Conservation (phyloP, 768 basidiomycete genomes). For the Hericium erinaceus region DNA sequence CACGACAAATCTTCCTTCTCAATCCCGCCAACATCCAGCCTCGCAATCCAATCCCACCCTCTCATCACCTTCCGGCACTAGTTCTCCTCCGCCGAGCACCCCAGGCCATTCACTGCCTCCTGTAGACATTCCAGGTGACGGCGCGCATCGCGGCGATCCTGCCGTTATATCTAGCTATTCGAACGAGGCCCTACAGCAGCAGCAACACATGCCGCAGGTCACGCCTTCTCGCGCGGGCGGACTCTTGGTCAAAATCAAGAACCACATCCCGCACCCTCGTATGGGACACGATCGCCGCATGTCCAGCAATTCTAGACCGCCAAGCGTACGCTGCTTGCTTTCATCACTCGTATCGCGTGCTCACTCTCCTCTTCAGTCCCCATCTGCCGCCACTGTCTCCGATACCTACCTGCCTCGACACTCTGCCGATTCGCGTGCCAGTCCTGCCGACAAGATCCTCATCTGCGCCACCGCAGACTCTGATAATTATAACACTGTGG, state of each 20-base stretch:
- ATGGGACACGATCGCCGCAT: constrained; percentile 16
- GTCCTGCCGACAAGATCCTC: constrained; percentile 23
- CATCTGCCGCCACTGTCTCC: constrained; percentile 14
- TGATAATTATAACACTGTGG: constrained; percentile 66
- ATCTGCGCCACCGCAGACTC: constrained; percentile 72
- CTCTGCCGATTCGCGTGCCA: constrained; percentile 13
- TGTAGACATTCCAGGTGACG: constrained; percentile 30
- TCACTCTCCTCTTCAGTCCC: constrained; percentile 17
- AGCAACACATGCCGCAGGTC: constrained; percentile 10
- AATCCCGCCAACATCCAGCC: constrained; percentile 21
- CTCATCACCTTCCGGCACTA: constrained; percentile 62
- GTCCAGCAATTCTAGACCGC: constrained; percentile 23
- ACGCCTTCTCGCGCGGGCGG: constrained; percentile 17
- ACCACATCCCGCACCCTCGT: constrained; percentile 13
- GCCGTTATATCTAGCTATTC: constrained; percentile 19
- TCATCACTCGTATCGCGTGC: background rate
- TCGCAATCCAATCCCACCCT: constrained; percentile 44
- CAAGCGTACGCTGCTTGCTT: constrained; percentile 18
- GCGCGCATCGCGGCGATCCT: constrained; percentile 25
- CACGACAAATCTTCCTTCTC: constrained; percentile 24
- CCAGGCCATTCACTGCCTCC: constrained; percentile 42
- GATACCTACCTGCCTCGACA: constrained; percentile 10
- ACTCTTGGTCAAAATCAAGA: constrained; percentile 15
- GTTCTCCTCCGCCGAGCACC: constrained; percentile 63
- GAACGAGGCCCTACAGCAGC: constrained; percentile 26